A percentile compares a stretch with the other conserved stretches of the same genome.
phyloP scores from a whole-genome alignment of 1,284 basidiomycete species.

The Trametes pubescens region DNA sequence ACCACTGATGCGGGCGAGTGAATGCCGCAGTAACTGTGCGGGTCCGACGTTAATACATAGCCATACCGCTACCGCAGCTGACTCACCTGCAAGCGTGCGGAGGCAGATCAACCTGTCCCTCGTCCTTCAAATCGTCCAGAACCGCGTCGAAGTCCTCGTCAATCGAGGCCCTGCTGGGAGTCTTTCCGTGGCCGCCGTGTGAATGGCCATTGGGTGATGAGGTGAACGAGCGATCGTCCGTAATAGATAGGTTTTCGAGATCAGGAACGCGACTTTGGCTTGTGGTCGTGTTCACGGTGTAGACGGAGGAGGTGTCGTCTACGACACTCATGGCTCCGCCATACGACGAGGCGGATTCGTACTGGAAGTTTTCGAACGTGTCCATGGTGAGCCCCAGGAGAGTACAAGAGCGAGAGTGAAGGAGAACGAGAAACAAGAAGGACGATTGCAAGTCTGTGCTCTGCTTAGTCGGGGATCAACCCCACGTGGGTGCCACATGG shows the following conservation, averaged over 20 bases:
- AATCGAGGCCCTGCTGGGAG: conserved; percentile 48
- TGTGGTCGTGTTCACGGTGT: conserved; percentile 68
- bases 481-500: conserved; percentile 33
- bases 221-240: conserved; percentile 57
- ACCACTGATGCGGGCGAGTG: conserved; percentile 98
- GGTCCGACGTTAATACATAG: conserved; percentile 11
- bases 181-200: conserved; percentile 46
- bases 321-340: conserved; percentile 73
- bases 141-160: conserved; percentile 90
- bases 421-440: conserved; percentile 16
- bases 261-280: conserved; percentile 54
- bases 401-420: conserved; percentile 8
- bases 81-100: conserved; percentile 94
- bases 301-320: conserved; percentile 87
- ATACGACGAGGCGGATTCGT: conserved; percentile 80
- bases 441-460: conserved; percentile 20
- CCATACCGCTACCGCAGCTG: conserved; percentile 18
- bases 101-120: conserved; percentile 83
- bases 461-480: conserved; percentile 29
- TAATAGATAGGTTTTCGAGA: conserved; percentile 70
- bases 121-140: conserved; percentile 88
- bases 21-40: conserved; percentile 95
- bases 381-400: conserved; percentile 61
- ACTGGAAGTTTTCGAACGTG: conserved; percentile 88
- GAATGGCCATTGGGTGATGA: conserved; percentile 49